Evolutionary conservation across 108 stramenopile species (phyloP).

Genomic region (Cyclotella baltica): DNA sequence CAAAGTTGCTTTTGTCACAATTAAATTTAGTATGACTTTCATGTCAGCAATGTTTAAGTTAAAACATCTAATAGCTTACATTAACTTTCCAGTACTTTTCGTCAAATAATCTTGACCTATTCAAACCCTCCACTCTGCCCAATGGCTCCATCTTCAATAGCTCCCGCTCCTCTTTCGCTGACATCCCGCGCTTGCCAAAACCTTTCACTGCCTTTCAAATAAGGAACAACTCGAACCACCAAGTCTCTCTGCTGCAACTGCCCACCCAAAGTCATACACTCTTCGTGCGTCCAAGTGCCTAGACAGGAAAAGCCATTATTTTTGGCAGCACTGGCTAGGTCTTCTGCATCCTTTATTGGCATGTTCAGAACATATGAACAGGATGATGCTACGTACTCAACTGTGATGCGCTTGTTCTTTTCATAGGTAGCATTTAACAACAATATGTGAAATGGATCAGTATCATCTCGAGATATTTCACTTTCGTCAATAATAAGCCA

Average conservation of each 20-base stretch:
- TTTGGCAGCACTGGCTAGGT: conserved; percentile 62
- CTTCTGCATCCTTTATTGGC: conserved; percentile 79
- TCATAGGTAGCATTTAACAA: conserved; percentile 72
- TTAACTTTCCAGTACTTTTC: neutral
- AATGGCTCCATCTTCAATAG: neutral
- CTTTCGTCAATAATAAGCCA: conserved; percentile 71
- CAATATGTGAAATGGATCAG: conserved; percentile 89
- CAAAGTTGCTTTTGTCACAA: neutral
- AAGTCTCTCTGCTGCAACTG: conserved; percentile 78
- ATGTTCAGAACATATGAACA: conserved; percentile 80
- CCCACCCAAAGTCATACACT: conserved; percentile 72
- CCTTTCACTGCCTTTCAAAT: conserved; percentile 72
- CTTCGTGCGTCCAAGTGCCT: conserved; percentile 82
- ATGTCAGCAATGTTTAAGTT: neutral
- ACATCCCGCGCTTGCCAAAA: conserved; percentile 88
- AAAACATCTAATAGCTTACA: neutral
- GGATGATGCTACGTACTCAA: conserved; percentile 67
- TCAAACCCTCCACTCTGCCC: neutral
- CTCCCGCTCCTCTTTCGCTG: conserved; percentile 2
- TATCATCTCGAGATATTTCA: conserved; percentile 60
- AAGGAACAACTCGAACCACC: conserved; percentile 81
- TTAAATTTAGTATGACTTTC: neutral
- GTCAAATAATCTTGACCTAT: neutral
- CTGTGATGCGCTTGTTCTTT: conserved; percentile 72
- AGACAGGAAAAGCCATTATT: conserved; percentile 75